Evolutionary conservation across 1,139 yeast species (phyloP).

Genomic region (Nakaseomyces nivariensis): DNA sequence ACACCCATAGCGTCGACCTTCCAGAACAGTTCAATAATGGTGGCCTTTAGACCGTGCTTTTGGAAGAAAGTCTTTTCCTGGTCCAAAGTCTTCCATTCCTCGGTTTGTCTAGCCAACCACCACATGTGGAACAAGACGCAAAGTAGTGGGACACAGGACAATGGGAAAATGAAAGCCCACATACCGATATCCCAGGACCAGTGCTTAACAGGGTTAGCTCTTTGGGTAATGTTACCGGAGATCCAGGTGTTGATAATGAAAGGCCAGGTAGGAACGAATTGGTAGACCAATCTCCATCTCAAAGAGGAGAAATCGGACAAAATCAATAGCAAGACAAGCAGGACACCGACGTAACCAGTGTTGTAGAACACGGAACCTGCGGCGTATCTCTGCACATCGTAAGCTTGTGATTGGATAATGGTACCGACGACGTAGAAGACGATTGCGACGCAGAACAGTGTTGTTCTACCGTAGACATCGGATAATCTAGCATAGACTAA

Average conservation of each 20-base stretch:
- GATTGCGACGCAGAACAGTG: constrained; percentile 42
- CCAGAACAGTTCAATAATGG: constrained; percentile 35
- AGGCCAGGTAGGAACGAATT: constrained; percentile 57
- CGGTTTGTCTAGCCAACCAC: constrained; percentile 39
- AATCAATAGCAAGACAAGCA: constrained; percentile 44
- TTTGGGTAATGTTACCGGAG: constrained; percentile 42
- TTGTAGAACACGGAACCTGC: constrained; percentile 63
- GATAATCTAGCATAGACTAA: constrained; percentile 57
- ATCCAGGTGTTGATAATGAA: constrained; percentile 67
- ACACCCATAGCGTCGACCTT: constrained; percentile 48
- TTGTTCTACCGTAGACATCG: constrained; percentile 58
- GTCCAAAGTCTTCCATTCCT: constrained; percentile 29
- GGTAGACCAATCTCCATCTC: constrained; percentile 54
- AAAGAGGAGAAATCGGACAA: constrained; percentile 55
- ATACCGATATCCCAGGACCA: constrained; percentile 69
- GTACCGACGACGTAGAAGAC: constrained; percentile 58
- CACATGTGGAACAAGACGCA: constrained; percentile 44
- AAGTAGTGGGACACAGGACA: constrained; percentile 47
- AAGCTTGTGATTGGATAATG: constrained; percentile 53
- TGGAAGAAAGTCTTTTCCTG: constrained; percentile 22
- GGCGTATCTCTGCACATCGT: constrained; percentile 48
- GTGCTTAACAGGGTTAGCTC: constrained; percentile 26
- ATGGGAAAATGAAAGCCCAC: constrained; percentile 65
- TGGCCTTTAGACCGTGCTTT: constrained; percentile 3
- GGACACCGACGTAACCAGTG: constrained; percentile 56